A percentile compares a stretch with the other conserved stretches of the same genome.
Evolutionary conservation across 345 rosid species (phyloP).

Genomic region (Salix udensis): DNA sequence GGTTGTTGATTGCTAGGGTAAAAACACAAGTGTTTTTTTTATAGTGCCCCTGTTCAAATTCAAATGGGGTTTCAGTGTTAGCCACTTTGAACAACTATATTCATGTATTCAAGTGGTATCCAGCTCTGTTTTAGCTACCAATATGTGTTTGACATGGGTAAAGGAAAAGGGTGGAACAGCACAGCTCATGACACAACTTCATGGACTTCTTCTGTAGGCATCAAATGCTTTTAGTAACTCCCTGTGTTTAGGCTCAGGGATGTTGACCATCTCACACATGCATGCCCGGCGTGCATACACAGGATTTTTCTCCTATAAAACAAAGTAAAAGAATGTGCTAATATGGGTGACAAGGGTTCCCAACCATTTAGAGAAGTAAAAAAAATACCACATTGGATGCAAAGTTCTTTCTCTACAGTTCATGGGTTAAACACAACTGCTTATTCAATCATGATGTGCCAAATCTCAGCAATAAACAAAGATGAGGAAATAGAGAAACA

Average conservation of each 20-base stretch:
- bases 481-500: too few relatives aligned
- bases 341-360: neutral
- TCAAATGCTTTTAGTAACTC: neutral
- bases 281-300: neutral
- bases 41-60: neutral
- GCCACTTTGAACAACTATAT: neutral
- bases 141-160: neutral
- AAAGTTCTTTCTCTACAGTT: too few relatives aligned
- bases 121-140: neutral
- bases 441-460: too few relatives aligned
- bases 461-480: too few relatives aligned
- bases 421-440: too few relatives aligned
- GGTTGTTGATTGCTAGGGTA: too few relatives aligned
- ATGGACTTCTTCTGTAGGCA: neutral
- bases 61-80: neutral
- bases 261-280: neutral
- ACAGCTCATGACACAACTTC: neutral
- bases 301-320: neutral
- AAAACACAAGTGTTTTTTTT: too few relatives aligned
- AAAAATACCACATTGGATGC: neutral
- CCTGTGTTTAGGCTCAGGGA: neutral
- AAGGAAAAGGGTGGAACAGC: too few relatives aligned
- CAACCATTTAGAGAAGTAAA: neutral
- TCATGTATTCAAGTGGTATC: neutral
- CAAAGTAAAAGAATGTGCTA: neutral